Evolutionary conservation across 2,329 filamentous ascomycete genomes (phyloP).

Genomic region (Aspergillus sp.): DNA sequence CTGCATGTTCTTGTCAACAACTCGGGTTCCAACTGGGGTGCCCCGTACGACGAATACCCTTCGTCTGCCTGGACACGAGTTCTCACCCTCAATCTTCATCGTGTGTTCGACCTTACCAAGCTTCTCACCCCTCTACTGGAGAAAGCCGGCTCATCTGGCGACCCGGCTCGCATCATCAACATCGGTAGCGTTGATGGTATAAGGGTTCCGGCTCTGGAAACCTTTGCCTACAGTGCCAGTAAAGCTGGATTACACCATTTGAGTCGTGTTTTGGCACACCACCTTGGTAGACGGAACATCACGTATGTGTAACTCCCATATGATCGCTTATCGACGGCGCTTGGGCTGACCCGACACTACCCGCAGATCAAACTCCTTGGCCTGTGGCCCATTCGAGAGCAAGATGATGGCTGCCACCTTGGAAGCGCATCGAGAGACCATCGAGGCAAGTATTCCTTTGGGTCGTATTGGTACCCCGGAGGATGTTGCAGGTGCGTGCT

Average conservation of each 20-base stretch:
- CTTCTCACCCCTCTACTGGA: constrained; percentile 51
- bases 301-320: constrained; percentile 45
- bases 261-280: constrained; percentile 53
- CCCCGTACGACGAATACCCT: constrained; percentile 59
- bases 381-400: constrained; percentile 65
- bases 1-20: constrained; percentile 55
- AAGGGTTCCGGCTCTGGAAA: constrained; percentile 53
- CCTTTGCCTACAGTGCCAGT: constrained; percentile 55
- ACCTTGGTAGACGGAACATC: constrained; percentile 55
- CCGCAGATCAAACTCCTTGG: constrained; percentile 63
- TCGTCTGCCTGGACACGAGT: constrained; percentile 61
- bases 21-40: constrained; percentile 57
- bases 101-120: constrained; percentile 52
- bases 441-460: constrained; percentile 62
- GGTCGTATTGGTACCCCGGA: constrained; percentile 66
- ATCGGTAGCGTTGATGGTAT: constrained; percentile 58
- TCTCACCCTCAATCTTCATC: constrained; percentile 57
- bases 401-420: constrained; percentile 59
- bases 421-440: constrained; percentile 50
- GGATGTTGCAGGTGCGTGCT: constrained; percentile 70
- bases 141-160: constrained; percentile 47
- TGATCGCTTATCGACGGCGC: background rate
- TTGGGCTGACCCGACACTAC: constrained; percentile 3
- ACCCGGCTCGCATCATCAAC: constrained; percentile 54
- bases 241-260: constrained; percentile 58